phyloP scores from a whole-genome alignment of 257 asterid species.

The Marsdenia floribunda region DNA sequence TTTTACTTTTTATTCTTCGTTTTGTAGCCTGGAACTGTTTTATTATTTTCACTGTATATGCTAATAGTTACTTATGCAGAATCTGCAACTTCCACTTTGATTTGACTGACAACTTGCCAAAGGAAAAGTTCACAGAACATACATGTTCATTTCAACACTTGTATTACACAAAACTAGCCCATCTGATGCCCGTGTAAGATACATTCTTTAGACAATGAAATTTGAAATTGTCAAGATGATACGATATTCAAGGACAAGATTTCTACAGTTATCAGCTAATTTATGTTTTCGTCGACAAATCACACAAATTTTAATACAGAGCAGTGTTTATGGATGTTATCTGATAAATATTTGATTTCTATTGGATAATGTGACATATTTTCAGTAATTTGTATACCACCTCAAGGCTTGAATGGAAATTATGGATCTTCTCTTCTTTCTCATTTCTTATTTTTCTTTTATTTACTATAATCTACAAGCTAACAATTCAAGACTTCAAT shows the following conservation, averaged over 20 bases:
- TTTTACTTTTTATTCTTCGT: neutral
- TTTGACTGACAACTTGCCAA: neutral
- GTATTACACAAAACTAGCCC: no score
- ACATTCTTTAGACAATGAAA: neutral
- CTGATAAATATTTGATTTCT: neutral
- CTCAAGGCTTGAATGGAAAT: neutral
- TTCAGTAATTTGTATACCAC: neutral
- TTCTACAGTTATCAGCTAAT: neutral
- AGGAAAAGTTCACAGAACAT: no score
- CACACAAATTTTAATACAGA: neutral
- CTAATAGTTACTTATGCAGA: neutral
- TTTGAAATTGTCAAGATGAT: neutral
- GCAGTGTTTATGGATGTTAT: neutral
- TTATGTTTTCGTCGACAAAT: neutral
- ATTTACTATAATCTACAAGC: neutral
- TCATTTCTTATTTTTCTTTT: neutral
- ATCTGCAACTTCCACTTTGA: neutral
- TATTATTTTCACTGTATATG: neutral
- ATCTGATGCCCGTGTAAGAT: neutral
- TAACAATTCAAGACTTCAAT: neutral
- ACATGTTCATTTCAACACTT: no score
- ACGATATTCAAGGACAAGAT: neutral
- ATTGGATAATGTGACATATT: neutral
- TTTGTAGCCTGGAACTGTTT: neutral
- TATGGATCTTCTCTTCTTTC: neutral